These are phyloP conservation scores for Heliocybe sulcata DNA, from an alignment of 1,284 basidiomycete species.

Conservation along the genomic window DNA sequence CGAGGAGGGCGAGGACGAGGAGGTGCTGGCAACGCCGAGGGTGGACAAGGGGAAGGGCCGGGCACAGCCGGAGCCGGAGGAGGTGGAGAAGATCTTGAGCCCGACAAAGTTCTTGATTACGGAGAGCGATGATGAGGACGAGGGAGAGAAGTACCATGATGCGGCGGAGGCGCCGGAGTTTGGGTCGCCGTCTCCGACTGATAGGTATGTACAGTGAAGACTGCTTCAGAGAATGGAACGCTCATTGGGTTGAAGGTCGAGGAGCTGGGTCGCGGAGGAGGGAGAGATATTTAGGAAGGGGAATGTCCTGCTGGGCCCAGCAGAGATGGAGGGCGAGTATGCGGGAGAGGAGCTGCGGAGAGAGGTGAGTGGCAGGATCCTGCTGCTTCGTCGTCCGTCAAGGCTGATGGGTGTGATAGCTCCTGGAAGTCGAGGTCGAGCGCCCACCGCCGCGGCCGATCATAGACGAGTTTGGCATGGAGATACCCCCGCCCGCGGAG, in stretches of 20 bases:
- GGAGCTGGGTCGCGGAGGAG: conserved; percentile 80
- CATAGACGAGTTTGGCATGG: conserved; percentile 42
- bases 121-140: conserved; percentile 41
- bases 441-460: conserved; percentile 51
- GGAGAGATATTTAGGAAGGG: conserved; percentile 93
- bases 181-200: conserved; percentile 40
- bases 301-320: conserved; percentile 67
- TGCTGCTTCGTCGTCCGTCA: neutral
- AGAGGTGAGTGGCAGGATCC: conserved; percentile 71
- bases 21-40: conserved; percentile 46
- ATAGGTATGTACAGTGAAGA: conserved; percentile 39
- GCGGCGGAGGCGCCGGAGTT: conserved; percentile 25
- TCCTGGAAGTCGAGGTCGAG: conserved; percentile 56
- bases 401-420: conserved; percentile 19
- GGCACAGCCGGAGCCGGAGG: conserved; percentile 60
- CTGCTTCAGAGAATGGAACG: neutral
- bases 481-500: neutral
- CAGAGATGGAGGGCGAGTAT: conserved; percentile 81
- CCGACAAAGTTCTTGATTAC: conserved; percentile 57
- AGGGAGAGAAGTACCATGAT: conserved; percentile 18
- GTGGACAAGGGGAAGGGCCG: conserved; percentile 71
- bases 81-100: conserved; percentile 62
- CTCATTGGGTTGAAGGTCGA: conserved; percentile 37
- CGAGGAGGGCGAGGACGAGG: conserved; percentile 21
- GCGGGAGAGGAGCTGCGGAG: conserved; percentile 79